Percentiles rank a stretch among this genome's conserved stretches.
Conservation (phyloP, 1,139 yeast species). For the Blastobotrys apis region DNA sequence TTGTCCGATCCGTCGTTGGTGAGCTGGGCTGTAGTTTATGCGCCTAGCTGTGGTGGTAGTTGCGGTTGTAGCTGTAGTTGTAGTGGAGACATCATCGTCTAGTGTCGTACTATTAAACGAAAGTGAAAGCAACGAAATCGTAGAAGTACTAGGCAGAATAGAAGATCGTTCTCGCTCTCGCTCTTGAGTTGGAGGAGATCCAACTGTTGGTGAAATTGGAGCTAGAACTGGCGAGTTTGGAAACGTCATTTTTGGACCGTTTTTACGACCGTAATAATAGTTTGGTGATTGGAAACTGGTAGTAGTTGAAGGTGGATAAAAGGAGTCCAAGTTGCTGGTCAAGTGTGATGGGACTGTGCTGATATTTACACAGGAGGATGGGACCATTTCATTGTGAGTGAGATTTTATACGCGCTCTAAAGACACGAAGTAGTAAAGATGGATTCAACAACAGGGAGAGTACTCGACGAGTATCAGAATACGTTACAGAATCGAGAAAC, state of each 20-base stretch:
- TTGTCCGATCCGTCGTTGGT: background rate
- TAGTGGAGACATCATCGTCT: background rate
- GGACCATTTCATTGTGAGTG: too few relatives aligned
- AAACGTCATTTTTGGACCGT: slow-evolving; percentile 1
- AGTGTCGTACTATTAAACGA: background rate
- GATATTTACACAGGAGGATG: too few relatives aligned
- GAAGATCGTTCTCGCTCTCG: background rate
- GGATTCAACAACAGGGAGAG: slow-evolving; percentile 12
- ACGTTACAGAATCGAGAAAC: slow-evolving; percentile 5
- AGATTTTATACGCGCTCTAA: too few relatives aligned
- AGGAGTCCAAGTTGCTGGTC: too few relatives aligned
- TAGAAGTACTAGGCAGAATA: slow-evolving; percentile 5
- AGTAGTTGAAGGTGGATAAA: too few relatives aligned
- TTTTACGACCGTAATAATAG: too few relatives aligned
- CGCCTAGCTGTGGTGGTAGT: background rate
- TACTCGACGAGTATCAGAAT: slow-evolving; percentile 14
- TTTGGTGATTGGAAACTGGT: too few relatives aligned
- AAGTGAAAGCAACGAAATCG: slow-evolving; percentile 8
- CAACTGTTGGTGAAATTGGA: slow-evolving; percentile 9
- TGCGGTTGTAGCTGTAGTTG: background rate
- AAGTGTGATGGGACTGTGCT: too few relatives aligned
- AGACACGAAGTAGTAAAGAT: slow-evolving; percentile 1
- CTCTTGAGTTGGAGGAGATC: background rate
- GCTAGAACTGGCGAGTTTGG: slow-evolving; percentile 11
- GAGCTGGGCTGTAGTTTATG: background rate